Conservation (phyloP, 208 protist genomes). For the Acanthamoeba castellanii region DNA sequence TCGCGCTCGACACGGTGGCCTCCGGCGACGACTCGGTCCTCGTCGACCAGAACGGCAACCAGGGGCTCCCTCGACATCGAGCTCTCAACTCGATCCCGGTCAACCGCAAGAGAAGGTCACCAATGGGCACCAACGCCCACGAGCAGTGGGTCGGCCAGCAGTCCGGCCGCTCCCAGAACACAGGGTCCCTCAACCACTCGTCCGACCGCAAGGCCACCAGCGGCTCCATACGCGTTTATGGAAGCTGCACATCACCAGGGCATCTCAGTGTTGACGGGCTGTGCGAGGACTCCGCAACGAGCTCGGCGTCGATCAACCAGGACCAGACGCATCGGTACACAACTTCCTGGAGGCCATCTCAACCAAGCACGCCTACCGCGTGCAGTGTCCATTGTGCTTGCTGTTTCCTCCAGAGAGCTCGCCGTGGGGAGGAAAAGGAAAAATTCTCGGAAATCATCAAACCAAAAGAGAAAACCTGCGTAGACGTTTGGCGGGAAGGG, state of each 20-base stretch:
- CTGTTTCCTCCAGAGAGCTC: too few relatives aligned
- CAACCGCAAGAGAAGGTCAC: neutral
- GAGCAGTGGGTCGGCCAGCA: neutral
- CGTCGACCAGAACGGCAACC: slow-evolving; percentile 3
- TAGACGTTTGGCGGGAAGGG: too few relatives aligned
- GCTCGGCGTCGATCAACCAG: neutral
- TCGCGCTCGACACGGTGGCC: neutral
- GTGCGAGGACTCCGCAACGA: neutral
- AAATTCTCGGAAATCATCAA: too few relatives aligned
- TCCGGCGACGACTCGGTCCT: neutral
- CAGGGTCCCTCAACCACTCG: neutral
- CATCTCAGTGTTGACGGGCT: neutral
- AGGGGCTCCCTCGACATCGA: neutral
- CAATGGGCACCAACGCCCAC: neutral
- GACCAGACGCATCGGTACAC: neutral
- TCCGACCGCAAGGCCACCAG: neutral
- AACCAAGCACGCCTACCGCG: neutral
- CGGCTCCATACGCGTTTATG: neutral
- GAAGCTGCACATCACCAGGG: neutral
- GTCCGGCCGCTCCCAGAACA: neutral
- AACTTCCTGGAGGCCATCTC: neutral
- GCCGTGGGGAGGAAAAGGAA: too few relatives aligned
- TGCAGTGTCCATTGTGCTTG: too few relatives aligned
- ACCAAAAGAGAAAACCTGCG: too few relatives aligned
- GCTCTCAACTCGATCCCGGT: neutral